These are phyloP conservation scores for Rhododendron molle DNA, from an alignment of 148 eudicot genomes.

Conservation along the genomic window DNA sequence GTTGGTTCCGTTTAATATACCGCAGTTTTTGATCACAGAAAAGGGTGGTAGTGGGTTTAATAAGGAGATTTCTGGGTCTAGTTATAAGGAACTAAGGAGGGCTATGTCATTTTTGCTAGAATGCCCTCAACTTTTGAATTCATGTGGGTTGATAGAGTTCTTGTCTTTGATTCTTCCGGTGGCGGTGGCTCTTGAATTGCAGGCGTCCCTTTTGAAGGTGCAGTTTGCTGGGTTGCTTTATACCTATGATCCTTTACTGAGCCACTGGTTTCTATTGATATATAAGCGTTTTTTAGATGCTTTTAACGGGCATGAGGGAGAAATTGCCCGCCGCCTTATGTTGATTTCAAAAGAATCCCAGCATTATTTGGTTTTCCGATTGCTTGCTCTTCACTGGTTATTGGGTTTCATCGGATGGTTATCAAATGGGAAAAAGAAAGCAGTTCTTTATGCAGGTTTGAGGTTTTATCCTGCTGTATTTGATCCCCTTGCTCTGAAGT, in stretches of 20 bases:
- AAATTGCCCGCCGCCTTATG: constrained; percentile 50
- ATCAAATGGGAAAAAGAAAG: constrained; percentile 33
- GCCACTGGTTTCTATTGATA: constrained; percentile 65
- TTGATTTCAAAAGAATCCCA: constrained; percentile 62
- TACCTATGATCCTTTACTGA: constrained; percentile 69
- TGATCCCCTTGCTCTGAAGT: constrained; percentile 82
- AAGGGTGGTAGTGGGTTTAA: constrained; percentile 12
- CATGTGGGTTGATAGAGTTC: constrained; percentile 72
- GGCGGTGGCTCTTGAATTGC: constrained; percentile 65
- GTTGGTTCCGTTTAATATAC: constrained; percentile 69
- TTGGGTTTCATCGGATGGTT: constrained; percentile 50
- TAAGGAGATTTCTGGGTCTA: constrained; percentile 34
- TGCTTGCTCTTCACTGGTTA: constrained; percentile 85
- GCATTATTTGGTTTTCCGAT: constrained; percentile 61
- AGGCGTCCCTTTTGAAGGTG: constrained; percentile 77
- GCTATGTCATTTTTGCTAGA: constrained; percentile 81
- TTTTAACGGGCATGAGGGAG: constrained; percentile 65
- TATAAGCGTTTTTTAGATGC: constrained; percentile 47
- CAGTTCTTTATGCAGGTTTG: constrained; percentile 31
- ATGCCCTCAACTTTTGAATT: constrained; percentile 61
- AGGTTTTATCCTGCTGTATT: constrained; percentile 74
- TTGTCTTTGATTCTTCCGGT: constrained; percentile 58
- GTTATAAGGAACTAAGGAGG: constrained; percentile 65
- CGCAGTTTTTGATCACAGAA: constrained; percentile 32
- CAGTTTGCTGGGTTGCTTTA: constrained; percentile 82